Conservation (phyloP, 345 rosid genomes). For the Populus alba region DNA sequence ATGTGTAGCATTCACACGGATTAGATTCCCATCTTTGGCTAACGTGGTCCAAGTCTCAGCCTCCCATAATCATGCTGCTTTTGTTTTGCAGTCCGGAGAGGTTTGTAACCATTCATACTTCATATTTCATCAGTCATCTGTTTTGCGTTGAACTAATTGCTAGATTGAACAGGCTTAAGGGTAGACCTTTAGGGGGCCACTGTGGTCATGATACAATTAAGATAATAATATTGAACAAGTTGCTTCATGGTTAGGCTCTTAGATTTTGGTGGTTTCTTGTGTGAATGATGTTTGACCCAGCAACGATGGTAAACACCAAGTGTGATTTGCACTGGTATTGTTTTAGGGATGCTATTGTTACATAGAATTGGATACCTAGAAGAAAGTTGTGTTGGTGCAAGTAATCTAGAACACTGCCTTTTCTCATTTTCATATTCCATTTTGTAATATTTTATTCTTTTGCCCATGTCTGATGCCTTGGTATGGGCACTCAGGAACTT, state of each 20-base stretch:
- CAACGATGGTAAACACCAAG: too few relatives aligned
- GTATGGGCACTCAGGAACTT: too few relatives aligned
- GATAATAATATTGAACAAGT: background rate
- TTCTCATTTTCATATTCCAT: background rate
- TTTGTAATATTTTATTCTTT: too few relatives aligned
- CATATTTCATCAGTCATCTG: background rate
- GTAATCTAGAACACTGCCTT: background rate
- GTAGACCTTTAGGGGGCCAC: background rate
- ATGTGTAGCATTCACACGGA: slow-evolving; percentile 71
- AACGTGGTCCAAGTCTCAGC: slow-evolving; percentile 84
- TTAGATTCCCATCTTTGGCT: slow-evolving; percentile 58
- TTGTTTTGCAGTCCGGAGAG: slow-evolving; percentile 83
- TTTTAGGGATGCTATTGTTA: background rate
- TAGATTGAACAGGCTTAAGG: background rate
- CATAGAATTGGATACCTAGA: background rate
- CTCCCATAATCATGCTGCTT: slow-evolving; percentile 88
- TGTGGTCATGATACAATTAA: background rate
- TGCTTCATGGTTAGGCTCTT: background rate
- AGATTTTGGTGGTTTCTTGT: background rate
- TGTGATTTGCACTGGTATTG: background rate
- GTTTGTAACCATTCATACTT: slow-evolving; percentile 37
- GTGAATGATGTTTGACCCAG: too few relatives aligned
- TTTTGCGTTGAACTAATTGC: background rate
- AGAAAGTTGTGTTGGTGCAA: background rate
- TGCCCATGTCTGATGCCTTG: too few relatives aligned